Evolutionary conservation across 441 rosid species (phyloP).

Genomic region (Pelargonium cotyledonis): DNA sequence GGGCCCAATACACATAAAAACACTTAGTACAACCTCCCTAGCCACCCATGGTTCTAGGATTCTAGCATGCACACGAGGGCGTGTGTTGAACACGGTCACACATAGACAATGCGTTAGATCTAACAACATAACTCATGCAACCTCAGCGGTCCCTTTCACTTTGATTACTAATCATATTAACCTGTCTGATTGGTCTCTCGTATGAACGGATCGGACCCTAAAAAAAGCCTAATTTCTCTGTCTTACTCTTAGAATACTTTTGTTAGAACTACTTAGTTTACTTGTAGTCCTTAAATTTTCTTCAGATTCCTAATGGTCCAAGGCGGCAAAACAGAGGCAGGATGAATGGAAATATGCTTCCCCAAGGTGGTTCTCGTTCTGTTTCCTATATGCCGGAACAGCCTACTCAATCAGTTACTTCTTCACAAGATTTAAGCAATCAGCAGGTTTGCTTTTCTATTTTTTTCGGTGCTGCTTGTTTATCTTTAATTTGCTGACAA

Average conservation of each 20-base stretch:
- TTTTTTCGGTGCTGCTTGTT: background rate
- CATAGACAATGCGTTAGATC: too few relatives aligned
- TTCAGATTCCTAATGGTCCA: conserved; percentile 39
- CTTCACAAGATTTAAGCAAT: conserved; percentile 34
- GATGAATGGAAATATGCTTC: conserved; percentile 36
- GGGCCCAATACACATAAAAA: too few relatives aligned
- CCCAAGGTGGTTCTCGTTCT: conserved; percentile 27
- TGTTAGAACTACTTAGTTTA: background rate
- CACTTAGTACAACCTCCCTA: too few relatives aligned
- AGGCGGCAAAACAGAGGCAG: conserved; percentile 46
- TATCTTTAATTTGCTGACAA: background rate
- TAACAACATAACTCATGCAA: too few relatives aligned
- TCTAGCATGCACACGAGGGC: too few relatives aligned
- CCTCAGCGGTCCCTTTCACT: too few relatives aligned
- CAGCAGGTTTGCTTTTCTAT: conserved; percentile 33
- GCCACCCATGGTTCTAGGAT: too few relatives aligned
- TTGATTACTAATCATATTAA: too few relatives aligned
- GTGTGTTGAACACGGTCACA: too few relatives aligned
- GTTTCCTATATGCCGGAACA: conserved; percentile 33
- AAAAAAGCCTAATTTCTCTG: too few relatives aligned
- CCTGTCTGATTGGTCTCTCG: background rate
- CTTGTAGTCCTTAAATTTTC: background rate
- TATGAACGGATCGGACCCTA: background rate
- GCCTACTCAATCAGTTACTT: conserved; percentile 23
- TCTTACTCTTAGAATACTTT: too few relatives aligned